Base-by-base conservation (phyloP, 2,329 filamentous ascomycete species). In the Alternaria novae-zelandiae region DNA sequence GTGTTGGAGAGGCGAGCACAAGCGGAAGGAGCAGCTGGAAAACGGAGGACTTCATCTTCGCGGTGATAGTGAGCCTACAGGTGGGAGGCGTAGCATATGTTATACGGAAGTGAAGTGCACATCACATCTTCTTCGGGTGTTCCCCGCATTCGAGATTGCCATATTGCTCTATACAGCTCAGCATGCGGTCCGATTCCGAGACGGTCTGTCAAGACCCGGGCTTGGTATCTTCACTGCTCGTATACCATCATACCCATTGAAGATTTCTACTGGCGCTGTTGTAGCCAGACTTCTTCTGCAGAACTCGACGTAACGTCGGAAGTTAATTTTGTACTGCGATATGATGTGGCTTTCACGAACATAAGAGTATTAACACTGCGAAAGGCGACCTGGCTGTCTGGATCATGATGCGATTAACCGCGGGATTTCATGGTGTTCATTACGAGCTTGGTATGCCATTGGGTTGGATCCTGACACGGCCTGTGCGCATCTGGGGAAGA, bases 31-130 rank as follows among this genome's bases (percentile, higher is more conserved):
- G 53, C 32, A 69, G 23, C 13, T 74, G 51, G 30, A 66, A 57
- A 20, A 67, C 28, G 25, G 65, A 62, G 63, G 67, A 25, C 67
- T 75, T 78, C 75, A 78, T 77, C 20, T 47, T 70, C 68, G 57
- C 7, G 9, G n/a, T 49, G 25, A 15, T 26, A 2, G 17, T 20
- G 4, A 23, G 30, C n/a, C 28, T n/a, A 25, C 21, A 25, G 3
- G 13, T 23, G n/a, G 49, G 8, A 12, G 28, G 20, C 13, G 9
- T 41, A 21, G 49, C 20, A 41, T 21, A 36, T 25, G 20, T 41
- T 25, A 41, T 36, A 36, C 6, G 13, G 9, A 13, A 53, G 15
- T 21, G 23, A 50, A 17, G 15, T 20, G 25, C 25, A 26, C 6
- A 17, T 30, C 15, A 30, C 26, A n/a, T n/a, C 10, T 50, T 23